Conservation (phyloP, 2,329 filamentous ascomycete genomes). For the Talaromyces sp. region DNA sequence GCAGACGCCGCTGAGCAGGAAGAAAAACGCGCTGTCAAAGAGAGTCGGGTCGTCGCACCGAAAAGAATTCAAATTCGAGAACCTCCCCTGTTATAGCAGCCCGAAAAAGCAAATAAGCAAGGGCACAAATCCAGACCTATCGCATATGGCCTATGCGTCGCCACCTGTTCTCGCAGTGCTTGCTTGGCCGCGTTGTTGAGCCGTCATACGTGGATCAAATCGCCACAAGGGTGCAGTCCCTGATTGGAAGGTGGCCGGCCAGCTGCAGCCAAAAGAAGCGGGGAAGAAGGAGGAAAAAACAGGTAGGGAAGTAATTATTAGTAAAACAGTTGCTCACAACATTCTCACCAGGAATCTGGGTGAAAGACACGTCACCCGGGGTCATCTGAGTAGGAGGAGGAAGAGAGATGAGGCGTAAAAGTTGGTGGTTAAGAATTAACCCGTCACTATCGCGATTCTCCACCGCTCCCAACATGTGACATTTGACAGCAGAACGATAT, state of each 20-base stretch:
- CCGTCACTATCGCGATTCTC: background rate
- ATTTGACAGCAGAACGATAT: too few species aligned
- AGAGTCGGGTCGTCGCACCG: background rate
- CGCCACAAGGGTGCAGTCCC: background rate
- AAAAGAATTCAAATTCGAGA: background rate
- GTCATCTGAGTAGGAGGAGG: background rate
- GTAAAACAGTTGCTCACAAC: background rate
- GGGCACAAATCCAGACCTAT: background rate
- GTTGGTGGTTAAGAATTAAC: background rate
- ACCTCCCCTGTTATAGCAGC: background rate
- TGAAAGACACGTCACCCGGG: constrained; percentile 5
- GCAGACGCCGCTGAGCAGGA: background rate
- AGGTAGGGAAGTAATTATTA: background rate
- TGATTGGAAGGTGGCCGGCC: background rate
- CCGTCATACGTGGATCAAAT: constrained; percentile 1
- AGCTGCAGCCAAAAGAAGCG: background rate
- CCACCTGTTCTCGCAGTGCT: background rate
- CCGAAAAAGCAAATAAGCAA: background rate
- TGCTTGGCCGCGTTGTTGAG: background rate
- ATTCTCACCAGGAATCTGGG: background rate
- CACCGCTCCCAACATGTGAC: background rate
- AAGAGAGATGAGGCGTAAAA: background rate
- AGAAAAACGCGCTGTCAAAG: background rate
- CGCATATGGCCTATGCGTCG: background rate
- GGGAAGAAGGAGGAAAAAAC: background rate